Base-by-base conservation (phyloP, 2,329 filamentous ascomycete species). In the Tolypocladium tropicale region DNA sequence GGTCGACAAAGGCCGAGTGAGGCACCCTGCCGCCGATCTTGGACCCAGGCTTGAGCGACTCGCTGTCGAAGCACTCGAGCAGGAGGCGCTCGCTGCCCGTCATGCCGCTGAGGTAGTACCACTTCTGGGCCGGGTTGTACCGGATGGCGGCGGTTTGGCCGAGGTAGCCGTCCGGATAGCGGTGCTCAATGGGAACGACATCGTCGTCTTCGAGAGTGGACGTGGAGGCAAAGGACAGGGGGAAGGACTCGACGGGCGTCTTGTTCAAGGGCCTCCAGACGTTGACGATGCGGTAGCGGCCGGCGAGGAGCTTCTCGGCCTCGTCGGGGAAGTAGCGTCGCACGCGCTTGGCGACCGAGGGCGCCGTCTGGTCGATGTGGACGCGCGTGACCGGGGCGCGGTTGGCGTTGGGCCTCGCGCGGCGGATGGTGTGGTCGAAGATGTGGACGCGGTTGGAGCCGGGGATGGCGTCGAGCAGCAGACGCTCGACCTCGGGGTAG, bases 341-440 rank as follows among this genome's bases (percentile, higher is more conserved):
- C 2, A 95, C 87, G 52, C 90, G 86, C 67, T 81, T 77, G 11
- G 73, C 78, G 0, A 88, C 84, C 0, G 88, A 86, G 18, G 70
- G 70, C 7, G 80, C 71, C 0, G 90, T 94, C 72, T 96, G 91
- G 69, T 96, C 91, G 59, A 95, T 88, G 70, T 96, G 91, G 0
- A 88, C 88, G 43, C 81, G 72, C 14, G 77, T 81, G 0, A 95
- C 90, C 2, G 91, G 90, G 1, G 74, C 76, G 52, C 90, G 82
- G n/a, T 71, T 69, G 0, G 87, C 80, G 54, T 75, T 70, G 0
- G 83, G 79, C 2, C 71, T 67, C 12, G 82, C 76, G 46, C 88
- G 82, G n/a, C 91, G 86, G 68, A 95, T 83, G 9, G 90, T 95
- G 74, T 96, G 89, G 76, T 95, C 90, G 72, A 95, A 96, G 67